These are phyloP conservation scores for Geranomyces variabilis DNA, from an alignment of 192 early-diverging fungal genomes.

Conservation along the genomic window DNA sequence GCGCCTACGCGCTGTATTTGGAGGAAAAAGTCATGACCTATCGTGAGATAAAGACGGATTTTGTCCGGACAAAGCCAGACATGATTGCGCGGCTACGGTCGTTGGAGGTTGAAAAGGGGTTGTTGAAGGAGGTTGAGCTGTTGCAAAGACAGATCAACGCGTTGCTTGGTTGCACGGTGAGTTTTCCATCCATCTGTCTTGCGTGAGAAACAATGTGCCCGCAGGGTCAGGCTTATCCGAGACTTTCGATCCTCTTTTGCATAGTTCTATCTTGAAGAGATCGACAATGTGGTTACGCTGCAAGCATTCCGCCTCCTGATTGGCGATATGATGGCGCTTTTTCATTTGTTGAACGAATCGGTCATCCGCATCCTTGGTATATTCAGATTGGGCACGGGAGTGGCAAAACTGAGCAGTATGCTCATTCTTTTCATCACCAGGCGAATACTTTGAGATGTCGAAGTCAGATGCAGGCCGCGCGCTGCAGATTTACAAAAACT, in stretches of 20 bases:
- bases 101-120: slow-evolving; percentile 58
- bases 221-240: too few species aligned
- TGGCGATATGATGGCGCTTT: slow-evolving; percentile 72
- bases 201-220: neutral
- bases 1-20: slow-evolving; percentile 69
- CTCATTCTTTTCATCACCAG: neutral
- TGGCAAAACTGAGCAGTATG: too few species aligned
- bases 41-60: slow-evolving; percentile 67
- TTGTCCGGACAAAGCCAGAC: slow-evolving; percentile 58
- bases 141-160: slow-evolving; percentile 72
- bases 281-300: slow-evolving; percentile 73
- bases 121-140: slow-evolving; percentile 62
- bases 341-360: slow-evolving; percentile 78
- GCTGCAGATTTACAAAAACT: slow-evolving; percentile 76
- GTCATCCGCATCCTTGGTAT: slow-evolving; percentile 73
- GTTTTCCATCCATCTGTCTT: neutral
- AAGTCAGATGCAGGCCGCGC: slow-evolving; percentile 64
- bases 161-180: slow-evolving; percentile 72
- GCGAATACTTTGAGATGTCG: slow-evolving; percentile 72
- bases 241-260: neutral
- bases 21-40: slow-evolving; percentile 70
- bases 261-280: slow-evolving; percentile 73
- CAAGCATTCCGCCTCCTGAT: slow-evolving; percentile 72
- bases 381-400: neutral
- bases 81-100: slow-evolving; percentile 54